phyloP scores from a whole-genome alignment of 73 alveolate genomes.

The Paramecium biaurelia region DNA sequence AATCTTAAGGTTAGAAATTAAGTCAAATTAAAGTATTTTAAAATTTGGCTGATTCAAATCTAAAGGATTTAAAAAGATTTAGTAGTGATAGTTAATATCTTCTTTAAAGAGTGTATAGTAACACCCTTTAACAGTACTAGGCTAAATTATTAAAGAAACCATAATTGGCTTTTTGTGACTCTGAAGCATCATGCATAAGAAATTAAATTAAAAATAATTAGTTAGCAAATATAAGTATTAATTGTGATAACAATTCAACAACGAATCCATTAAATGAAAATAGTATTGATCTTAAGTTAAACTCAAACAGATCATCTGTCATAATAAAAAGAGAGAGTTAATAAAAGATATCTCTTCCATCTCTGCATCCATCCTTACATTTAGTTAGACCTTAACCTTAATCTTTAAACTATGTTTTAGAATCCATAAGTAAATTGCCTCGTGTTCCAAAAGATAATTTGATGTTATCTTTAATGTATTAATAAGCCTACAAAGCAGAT shows the following conservation, averaged over 20 bases:
- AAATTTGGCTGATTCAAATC: not conserved
- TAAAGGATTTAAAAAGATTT: not conserved
- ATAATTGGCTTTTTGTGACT: not conserved
- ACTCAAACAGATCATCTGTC: not conserved
- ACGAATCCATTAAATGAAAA: not conserved
- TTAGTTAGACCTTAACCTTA: not conserved
- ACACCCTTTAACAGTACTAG: not conserved
- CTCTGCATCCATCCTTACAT: not conserved
- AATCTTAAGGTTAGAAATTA: not conserved
- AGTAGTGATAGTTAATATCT: not conserved
- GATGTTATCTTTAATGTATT: slow-evolving; percentile 9
- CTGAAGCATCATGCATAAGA: not conserved
- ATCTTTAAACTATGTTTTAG: not conserved
- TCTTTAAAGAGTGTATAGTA: slow-evolving; percentile 9
- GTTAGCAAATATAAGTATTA: not conserved
- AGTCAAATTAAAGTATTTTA: slow-evolving; percentile 1
- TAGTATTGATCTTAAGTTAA: not conserved
- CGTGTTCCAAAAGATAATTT: slow-evolving; percentile 16
- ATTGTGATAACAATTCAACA: not conserved
- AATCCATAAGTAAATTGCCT: slow-evolving; percentile 29
- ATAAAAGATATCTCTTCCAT: not conserved
- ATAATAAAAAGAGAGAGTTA: not conserved
- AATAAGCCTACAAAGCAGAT: slow-evolving; percentile 3
- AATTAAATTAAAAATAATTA: not conserved
- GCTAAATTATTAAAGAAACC: not conserved